Evolutionary conservation across 257 asterid genomes (phyloP), one percentile per base, ranked within the genome.

Genomic region (Jacaranda mimosifolia): DNA sequence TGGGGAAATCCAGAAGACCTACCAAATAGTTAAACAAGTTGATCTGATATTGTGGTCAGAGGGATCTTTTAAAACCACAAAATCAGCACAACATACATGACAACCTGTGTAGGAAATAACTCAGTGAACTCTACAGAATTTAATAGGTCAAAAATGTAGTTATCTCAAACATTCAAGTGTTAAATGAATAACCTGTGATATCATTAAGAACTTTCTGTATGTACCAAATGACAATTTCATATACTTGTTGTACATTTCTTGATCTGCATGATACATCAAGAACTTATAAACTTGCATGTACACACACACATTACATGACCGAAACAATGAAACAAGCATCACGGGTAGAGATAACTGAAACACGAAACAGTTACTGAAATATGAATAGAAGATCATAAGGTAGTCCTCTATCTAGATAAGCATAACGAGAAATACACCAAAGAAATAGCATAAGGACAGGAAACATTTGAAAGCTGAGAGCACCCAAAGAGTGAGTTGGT

Each of bases 21-120:
- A 91, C 99, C 99, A 62, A 95, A 91, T 56, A 98, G 99, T 76
- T 93, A 97, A 80, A 95, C 98, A 13, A 95, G 96, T 80, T 89
- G 92, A 75, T 83, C 86, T 43, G 97, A 82, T 82, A 93, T 81
- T 60, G 93, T 84, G 76, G 99, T 86, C 67, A 93, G 92, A 13
- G 98, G 99, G 51, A 84, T 79, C 80, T 84, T 85, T 98, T 98
- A 95, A 87, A 89, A 95, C 93, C 97, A 95, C 18, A 91, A 36
- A 77, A 93, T 75, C 75, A 91, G 89, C 76, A 87, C 8, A 13
- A 62, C 70, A 68, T 93, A 91, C 4, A 83, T 64, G 64, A 86
- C 57, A 69, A 86, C 75, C 99, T 91, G 92, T 66, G 21, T 8
- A 67, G 40, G 49, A 74, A 66, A 72, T 53, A 57, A 18, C 45